Base-by-base conservation (phyloP, 73 alveolate genomes). In the Paramecium sexaurelia region DNA sequence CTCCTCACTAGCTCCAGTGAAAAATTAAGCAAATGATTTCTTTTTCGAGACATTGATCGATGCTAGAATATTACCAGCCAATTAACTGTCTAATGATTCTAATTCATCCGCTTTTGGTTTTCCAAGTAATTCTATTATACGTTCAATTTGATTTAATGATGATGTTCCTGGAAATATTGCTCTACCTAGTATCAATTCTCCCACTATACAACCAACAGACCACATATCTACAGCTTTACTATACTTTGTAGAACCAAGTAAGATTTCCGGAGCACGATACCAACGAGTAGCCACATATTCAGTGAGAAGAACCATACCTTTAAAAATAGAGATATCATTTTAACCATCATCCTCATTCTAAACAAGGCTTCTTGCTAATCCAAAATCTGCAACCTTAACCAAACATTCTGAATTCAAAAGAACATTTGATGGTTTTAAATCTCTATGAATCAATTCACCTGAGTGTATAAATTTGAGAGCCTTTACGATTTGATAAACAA, bases 201-300 rank as follows among this genome's bases (percentile, higher is more conserved):
- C 98, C 51, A 96, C 84, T 55, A 96, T 96, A 67, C 99, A 97
- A 15, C 99, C 99, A 22, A 97, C 94, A 57, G 96, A 84, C 99
- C 99, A 97, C 99, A 97, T 97, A 66, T 97, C 99, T 17, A 97
- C 99, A 26, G 96, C 98, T 68, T 92, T 92, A 6, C 98, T 96
- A 91, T 97, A 97, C 89, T 94, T 96, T 55, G 97, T 96, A 45
- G 97, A 91, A 7, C 99, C 98, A 17, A 97, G 87, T 47, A 97
- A 94, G 41, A 97, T 95, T 84, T 97, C 99, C 0, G 99, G 99
- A 4, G 99, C 98, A 55, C 99, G 88, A 85, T 97, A 97, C 98
- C 99, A 97, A 91, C 99, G 96, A 36, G 99, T 97, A 26, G 99
- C 99, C 37, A 97, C 99, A 86, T 97, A 97, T 92, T 97, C 99